Percentiles rank a stretch among this genome's conserved stretches.
These are phyloP conservation scores for Pleurostoma richardsiae DNA, from an alignment of 2,329 filamentous ascomycete genomes.

Conservation along the genomic window DNA sequence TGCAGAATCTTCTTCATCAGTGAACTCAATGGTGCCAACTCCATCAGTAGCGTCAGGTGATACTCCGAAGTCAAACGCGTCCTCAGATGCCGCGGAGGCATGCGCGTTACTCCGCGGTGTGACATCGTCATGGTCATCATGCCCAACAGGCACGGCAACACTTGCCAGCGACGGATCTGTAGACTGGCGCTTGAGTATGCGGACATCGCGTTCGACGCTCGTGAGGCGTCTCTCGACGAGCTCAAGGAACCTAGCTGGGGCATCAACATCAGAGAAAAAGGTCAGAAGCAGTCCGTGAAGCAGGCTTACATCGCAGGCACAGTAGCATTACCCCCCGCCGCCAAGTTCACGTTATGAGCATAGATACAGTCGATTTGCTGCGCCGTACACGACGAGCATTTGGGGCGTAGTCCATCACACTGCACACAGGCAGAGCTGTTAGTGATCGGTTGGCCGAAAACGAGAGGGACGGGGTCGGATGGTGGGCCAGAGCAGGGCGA, in stretches of 20 bases:
- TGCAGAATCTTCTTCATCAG: conserved; percentile 11
- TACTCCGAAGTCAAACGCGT: conserved; percentile 12
- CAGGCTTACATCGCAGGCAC: not conserved
- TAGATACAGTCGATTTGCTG: conserved; percentile 9
- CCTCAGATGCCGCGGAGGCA: not conserved
- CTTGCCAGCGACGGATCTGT: not conserved
- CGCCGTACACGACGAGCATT: conserved; percentile 7
- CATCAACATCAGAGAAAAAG: no score
- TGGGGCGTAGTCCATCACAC: conserved; percentile 10
- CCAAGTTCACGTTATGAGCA: not conserved
- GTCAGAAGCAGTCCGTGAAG: not conserved
- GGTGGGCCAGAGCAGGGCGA: not conserved
- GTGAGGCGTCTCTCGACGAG: conserved; percentile 6
- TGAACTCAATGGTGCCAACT: conserved; percentile 15
- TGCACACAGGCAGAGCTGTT: not conserved
- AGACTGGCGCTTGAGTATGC: not conserved
- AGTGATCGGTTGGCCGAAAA: not conserved
- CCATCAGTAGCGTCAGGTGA: conserved; percentile 12
- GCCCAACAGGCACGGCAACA: not conserved
- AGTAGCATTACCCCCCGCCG: not conserved
- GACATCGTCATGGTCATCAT: not conserved
- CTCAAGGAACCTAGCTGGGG: conserved; percentile 4
- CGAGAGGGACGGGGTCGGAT: not conserved
- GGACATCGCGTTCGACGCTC: conserved; percentile 1
- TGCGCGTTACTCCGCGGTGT: not conserved